Evolutionary conservation across 2,329 filamentous ascomycete species (phyloP).

Genomic region (Geoglossum cookeanum): DNA sequence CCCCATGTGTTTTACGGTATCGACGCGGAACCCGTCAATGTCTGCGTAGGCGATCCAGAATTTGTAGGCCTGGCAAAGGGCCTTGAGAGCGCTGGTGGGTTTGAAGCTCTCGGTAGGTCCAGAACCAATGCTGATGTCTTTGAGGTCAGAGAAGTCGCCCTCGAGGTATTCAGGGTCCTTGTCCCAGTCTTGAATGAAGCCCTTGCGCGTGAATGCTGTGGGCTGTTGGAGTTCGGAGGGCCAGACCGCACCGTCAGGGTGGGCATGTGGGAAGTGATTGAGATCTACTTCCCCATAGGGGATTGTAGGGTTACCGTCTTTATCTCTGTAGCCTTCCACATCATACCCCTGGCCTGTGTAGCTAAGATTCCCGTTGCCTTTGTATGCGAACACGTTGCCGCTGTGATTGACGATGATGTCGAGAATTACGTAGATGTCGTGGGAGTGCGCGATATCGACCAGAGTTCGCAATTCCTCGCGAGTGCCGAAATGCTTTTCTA

Average conservation of each 20-base stretch:
- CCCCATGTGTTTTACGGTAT: constrained; percentile 46
- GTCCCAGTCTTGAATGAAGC: constrained; percentile 11
- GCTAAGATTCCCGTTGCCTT: constrained; percentile 3
- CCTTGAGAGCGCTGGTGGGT: constrained; percentile 8
- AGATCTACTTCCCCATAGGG: constrained; percentile 6
- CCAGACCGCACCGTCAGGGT: constrained; percentile 11
- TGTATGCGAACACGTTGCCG: constrained; percentile 10
- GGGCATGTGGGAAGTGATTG: not conserved
- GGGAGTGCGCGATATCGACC: constrained; percentile 10
- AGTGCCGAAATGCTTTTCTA: constrained; percentile 12
- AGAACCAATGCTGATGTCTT: constrained; percentile 10
- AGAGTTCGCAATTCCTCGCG: constrained; percentile 11
- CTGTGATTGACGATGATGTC: constrained; percentile 13
- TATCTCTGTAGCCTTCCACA: constrained; percentile 9
- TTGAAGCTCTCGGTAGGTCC: constrained; percentile 7
- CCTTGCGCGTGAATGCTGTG: constrained; percentile 9
- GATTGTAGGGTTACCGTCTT: constrained; percentile 5
- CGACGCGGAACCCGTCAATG: constrained; percentile 46
- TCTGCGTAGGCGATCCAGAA: constrained; percentile 36
- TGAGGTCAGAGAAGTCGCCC: constrained; percentile 12
- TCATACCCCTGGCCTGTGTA: constrained; percentile 7
- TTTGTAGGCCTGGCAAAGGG: constrained; percentile 11
- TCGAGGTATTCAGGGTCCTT: constrained; percentile 10
- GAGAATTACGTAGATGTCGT: constrained; percentile 12
- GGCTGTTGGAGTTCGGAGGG: constrained; percentile 11